phyloP scores from a whole-genome alignment of 768 basidiomycete species.

The Suillus fuscotomentosus region DNA sequence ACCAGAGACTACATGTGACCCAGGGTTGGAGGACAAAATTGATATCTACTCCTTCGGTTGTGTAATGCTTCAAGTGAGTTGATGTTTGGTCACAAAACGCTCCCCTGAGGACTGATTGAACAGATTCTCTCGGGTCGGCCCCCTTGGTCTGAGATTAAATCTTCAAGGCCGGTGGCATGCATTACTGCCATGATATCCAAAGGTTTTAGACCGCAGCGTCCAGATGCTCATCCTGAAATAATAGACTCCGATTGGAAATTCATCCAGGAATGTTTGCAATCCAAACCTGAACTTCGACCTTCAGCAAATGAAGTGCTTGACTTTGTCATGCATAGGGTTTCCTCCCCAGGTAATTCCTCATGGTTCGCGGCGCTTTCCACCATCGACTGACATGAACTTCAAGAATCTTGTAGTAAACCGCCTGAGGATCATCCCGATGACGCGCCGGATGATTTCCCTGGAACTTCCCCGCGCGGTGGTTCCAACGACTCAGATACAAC shows the following conservation, averaged over 20 bases:
- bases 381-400: not conserved
- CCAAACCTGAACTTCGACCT: not conserved
- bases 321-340: not conserved
- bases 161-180: not conserved
- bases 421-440: not conserved
- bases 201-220: not conserved
- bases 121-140: not conserved
- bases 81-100: not conserved
- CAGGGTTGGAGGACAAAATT: not conserved
- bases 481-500: not conserved
- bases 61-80: not conserved
- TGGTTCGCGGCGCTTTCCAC: not conserved
- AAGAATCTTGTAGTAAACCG: not conserved
- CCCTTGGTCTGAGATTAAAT: not conserved
- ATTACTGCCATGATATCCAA: rapidly evolving
- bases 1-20: not conserved
- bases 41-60: not conserved
- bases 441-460: not conserved
- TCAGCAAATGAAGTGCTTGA: not conserved
- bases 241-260: not conserved
- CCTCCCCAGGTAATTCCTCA: not conserved
- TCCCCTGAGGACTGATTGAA: not conserved
- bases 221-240: not conserved
- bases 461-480: not conserved
- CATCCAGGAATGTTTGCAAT: not conserved